Percentiles rank a stretch among this genome's conserved stretches.
phyloP scores from a whole-genome alignment of 371 early-diverging fungal species.

The Mortierella sp. region DNA sequence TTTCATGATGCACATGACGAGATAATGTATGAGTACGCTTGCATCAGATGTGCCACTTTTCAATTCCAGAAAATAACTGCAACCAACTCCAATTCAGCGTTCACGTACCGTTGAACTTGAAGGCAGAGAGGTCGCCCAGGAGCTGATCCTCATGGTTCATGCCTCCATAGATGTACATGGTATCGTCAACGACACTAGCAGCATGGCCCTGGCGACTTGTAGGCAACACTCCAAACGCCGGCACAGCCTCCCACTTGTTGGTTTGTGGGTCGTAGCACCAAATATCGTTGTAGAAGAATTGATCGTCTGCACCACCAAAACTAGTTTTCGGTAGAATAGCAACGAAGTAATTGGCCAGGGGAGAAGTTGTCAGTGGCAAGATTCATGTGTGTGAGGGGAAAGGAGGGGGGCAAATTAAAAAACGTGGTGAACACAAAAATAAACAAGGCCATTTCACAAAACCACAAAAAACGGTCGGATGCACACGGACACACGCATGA shows the following conservation, averaged over 20 bases:
- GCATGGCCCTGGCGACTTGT: constrained; percentile 77
- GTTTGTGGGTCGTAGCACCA: constrained; percentile 77
- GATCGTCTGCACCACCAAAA: constrained; percentile 83
- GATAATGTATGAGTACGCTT: neutral
- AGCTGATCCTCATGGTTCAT: constrained; percentile 70
- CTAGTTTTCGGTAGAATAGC: constrained; percentile 50
- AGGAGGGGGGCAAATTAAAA: neutral
- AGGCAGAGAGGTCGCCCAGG: constrained; percentile 80
- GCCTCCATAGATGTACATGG: constrained; percentile 84
- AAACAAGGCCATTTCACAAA: neutral
- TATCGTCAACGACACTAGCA: constrained; percentile 78
- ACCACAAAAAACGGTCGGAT: neutral
- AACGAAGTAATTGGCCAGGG: no score
- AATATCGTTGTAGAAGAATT: constrained; percentile 78
- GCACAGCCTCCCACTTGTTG: constrained; percentile 71
- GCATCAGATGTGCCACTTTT: neutral
- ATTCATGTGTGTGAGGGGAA: neutral
- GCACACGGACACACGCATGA: neutral
- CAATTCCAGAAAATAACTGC: neutral
- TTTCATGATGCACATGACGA: neutral
- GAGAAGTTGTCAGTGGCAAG: neutral
- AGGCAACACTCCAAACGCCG: constrained; percentile 76
- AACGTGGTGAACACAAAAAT: neutral
- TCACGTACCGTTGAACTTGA: constrained; percentile 70
- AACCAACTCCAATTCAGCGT: neutral